A percentile compares a stretch with the other conserved stretches of the same genome.
Conservation (phyloP, 441 rosid species). For the Breynia disticha region DNA sequence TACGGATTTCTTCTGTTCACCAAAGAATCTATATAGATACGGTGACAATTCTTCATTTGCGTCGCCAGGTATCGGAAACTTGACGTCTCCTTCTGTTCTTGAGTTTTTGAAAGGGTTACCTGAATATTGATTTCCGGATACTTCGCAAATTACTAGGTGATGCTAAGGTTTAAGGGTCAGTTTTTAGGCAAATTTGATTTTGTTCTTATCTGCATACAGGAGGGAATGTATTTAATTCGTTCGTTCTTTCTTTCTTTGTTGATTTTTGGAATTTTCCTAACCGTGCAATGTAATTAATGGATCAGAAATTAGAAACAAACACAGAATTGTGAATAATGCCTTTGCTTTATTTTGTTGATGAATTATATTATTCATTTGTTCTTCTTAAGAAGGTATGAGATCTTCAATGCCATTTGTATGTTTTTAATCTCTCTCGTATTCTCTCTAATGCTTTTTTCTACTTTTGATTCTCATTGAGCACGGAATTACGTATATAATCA, state of each 20-base stretch:
- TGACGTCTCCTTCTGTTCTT: constrained; percentile 23
- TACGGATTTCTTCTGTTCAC: constrained; percentile 29
- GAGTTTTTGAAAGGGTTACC: constrained; percentile 30
- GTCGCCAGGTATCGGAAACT: constrained; percentile 18
- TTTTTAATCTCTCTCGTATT: too few species aligned
- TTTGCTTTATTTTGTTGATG: too few species aligned
- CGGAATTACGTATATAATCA: too few species aligned
- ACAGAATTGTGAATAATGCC: too few species aligned
- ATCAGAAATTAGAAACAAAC: too few species aligned
- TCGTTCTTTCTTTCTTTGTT: neutral
- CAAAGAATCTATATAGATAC: constrained; percentile 19
- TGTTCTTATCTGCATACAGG: neutral
- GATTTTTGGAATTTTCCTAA: neutral
- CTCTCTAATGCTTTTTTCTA: too few species aligned
- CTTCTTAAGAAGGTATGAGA: too few species aligned
- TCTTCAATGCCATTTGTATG: too few species aligned
- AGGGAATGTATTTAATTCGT: neutral
- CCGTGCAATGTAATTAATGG: too few species aligned
- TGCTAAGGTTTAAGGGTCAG: neutral
- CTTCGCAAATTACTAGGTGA: neutral
- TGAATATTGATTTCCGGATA: constrained; percentile 12
- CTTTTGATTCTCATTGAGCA: too few species aligned
- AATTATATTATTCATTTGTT: too few species aligned
- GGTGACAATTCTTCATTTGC: constrained; percentile 12
- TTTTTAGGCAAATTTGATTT: neutral